These are phyloP conservation scores for Solanum virginianum DNA, from an alignment of 257 asterid species.

Conservation along the genomic window DNA sequence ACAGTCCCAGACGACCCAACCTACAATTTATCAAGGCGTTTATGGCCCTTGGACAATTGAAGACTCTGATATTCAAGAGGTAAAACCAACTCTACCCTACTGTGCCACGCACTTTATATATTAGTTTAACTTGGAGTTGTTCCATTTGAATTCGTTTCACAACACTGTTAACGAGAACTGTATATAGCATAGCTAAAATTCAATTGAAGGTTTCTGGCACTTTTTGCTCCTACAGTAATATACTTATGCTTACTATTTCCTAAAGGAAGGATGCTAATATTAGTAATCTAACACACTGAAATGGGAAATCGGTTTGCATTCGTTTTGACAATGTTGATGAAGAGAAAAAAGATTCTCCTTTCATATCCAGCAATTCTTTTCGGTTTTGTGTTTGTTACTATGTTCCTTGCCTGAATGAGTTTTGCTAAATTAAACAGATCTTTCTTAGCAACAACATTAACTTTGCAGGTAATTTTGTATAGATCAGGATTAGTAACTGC, in stretches of 20 bases:
- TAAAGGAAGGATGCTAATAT: not conserved
- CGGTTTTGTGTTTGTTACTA: not conserved
- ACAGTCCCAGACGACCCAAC: not conserved
- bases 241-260: not conserved
- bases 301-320: not conserved
- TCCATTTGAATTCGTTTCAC: not conserved
- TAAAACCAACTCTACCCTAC: not conserved
- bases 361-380: not conserved
- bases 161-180: not conserved
- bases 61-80: constrained; percentile 71
- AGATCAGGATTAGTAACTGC: constrained; percentile 82
- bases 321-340: not conserved
- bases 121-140: not conserved
- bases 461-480: constrained; percentile 32
- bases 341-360: not conserved
- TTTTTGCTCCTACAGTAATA: not conserved
- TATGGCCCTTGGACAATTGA: constrained; percentile 87
- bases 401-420: not conserved
- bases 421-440: not conserved
- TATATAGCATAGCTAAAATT: not conserved
- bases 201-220: not conserved
- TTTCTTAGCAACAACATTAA: not conserved
- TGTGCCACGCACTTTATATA: not conserved
- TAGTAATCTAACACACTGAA: not conserved
- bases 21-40: constrained; percentile 47